Evolutionary conservation across 768 basidiomycete genomes (phyloP).

Genomic region (Russula abietina): DNA sequence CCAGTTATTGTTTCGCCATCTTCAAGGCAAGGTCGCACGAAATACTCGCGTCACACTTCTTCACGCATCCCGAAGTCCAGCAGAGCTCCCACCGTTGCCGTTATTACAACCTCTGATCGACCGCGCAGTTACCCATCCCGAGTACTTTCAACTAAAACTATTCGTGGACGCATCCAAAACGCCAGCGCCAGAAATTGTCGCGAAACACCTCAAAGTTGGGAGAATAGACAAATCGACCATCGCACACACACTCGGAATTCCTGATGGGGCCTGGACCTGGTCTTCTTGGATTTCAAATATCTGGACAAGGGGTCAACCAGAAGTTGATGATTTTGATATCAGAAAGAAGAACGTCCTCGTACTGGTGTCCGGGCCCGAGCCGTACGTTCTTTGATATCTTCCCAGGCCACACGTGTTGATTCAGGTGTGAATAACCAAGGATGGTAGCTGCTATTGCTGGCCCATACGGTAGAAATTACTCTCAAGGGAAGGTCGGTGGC

Average conservation of each 20-base stretch:
- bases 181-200: constrained; percentile 19
- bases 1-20: constrained; percentile 59
- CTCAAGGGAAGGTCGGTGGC: constrained; percentile 68
- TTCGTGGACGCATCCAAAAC: constrained; percentile 48
- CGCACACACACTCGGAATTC: constrained; percentile 36
- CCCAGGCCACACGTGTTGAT: constrained; percentile 8
- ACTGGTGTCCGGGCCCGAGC: constrained; percentile 80
- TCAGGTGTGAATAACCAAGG: constrained; percentile 39
- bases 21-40: constrained; percentile 30
- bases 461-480: constrained; percentile 67
- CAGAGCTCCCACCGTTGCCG: constrained; percentile 62
- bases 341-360: constrained; percentile 44
- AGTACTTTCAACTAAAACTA: constrained; percentile 49
- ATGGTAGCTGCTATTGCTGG: constrained; percentile 75
- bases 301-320: constrained; percentile 10
- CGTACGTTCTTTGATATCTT: constrained; percentile 40
- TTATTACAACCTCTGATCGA: constrained; percentile 49
- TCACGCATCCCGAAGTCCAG: constrained; percentile 57
- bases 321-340: background rate
- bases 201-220: constrained; percentile 38
- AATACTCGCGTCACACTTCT: constrained; percentile 62
- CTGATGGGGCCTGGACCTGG: constrained; percentile 31
- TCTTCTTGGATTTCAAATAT: constrained; percentile 23
- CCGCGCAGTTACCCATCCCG: constrained; percentile 47
- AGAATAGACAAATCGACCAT: constrained; percentile 51